Evolutionary conservation across 2,329 filamentous ascomycete species (phyloP).

Genomic region (Zasmidium cellare): DNA sequence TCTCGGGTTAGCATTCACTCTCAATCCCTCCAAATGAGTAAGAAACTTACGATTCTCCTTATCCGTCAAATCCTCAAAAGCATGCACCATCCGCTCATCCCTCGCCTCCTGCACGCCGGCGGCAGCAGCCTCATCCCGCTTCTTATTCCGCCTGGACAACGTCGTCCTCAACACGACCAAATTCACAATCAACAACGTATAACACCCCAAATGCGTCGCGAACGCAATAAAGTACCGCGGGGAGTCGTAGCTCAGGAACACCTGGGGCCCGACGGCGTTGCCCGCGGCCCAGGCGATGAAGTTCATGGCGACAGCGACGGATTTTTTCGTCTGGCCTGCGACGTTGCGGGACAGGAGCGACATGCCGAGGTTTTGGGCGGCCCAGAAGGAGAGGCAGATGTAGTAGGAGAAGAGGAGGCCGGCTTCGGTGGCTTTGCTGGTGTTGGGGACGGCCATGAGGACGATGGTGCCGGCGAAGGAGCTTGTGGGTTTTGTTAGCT

Average conservation of each 20-base stretch:
- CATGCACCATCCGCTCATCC: slow-evolving; percentile 32
- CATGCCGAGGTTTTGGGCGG: slow-evolving; percentile 47
- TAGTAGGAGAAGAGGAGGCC: slow-evolving; percentile 74
- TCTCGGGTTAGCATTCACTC: background rate
- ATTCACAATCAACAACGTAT: slow-evolving; percentile 51
- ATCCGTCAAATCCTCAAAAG: slow-evolving; percentile 36
- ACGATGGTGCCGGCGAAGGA: slow-evolving; percentile 72
- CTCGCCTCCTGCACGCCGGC: slow-evolving; percentile 23
- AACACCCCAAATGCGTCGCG: slow-evolving; percentile 68
- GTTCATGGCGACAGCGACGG: slow-evolving; percentile 65
- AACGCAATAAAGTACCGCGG: slow-evolving; percentile 71
- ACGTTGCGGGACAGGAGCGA: slow-evolving; percentile 55
- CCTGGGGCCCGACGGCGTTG: slow-evolving; percentile 67
- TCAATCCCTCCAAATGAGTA: slow-evolving; percentile 4
- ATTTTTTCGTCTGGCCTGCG: slow-evolving; percentile 73
- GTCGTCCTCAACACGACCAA: slow-evolving; percentile 45
- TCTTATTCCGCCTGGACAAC: slow-evolving; percentile 43
- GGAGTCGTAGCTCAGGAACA: slow-evolving; percentile 61
- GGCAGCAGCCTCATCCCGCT: slow-evolving; percentile 36
- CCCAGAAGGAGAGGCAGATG: slow-evolving; percentile 76
- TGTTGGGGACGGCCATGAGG: slow-evolving; percentile 67
- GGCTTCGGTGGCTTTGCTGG: slow-evolving; percentile 58
- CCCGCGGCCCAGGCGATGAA: slow-evolving; percentile 70
- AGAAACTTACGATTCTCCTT: slow-evolving; percentile 29
- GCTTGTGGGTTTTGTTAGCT: slow-evolving; percentile 35